Percentiles rank a stretch among this genome's conserved stretches.
phyloP scores from a whole-genome alignment of 768 basidiomycete genomes.

The Lepiota subincarnata region DNA sequence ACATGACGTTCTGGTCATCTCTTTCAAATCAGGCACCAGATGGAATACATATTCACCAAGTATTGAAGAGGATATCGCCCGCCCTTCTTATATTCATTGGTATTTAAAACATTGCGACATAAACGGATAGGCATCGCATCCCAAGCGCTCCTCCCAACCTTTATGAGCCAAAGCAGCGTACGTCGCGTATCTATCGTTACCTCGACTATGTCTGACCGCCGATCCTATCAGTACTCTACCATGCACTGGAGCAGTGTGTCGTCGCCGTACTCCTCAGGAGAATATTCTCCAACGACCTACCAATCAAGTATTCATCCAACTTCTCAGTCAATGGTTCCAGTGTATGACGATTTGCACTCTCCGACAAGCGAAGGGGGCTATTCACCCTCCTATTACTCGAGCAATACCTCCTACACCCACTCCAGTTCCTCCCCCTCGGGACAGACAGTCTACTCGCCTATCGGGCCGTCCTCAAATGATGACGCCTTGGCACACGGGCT shows the following conservation, averaged over 20 bases:
- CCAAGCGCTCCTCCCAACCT: slow-evolving; percentile 19
- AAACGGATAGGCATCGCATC: slow-evolving; percentile 22
- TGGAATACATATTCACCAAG: slow-evolving; percentile 7
- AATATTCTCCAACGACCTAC: slow-evolving; percentile 5
- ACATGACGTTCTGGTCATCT: slow-evolving; percentile 15
- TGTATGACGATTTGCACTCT: slow-evolving; percentile 4
- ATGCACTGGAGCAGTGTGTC: slow-evolving; percentile 30
- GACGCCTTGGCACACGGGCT: slow-evolving; percentile 3
- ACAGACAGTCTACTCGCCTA: slow-evolving; percentile 22
- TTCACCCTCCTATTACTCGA: slow-evolving; percentile 21
- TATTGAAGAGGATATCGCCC: not conserved
- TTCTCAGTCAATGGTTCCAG: slow-evolving; percentile 3
- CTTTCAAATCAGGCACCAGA: slow-evolving; percentile 19
- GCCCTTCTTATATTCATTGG: slow-evolving; percentile 5
- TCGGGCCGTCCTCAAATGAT: slow-evolving; percentile 5
- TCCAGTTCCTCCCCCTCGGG: slow-evolving; percentile 19
- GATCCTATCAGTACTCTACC: slow-evolving; percentile 30
- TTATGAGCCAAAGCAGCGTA: slow-evolving; percentile 19
- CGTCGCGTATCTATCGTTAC: slow-evolving; percentile 6
- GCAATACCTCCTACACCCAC: slow-evolving; percentile 17
- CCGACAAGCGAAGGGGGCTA: slow-evolving; percentile 13
- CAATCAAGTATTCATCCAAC: not conserved
- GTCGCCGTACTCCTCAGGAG: slow-evolving; percentile 1
- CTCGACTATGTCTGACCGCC: slow-evolving; percentile 26
- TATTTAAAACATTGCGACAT: slow-evolving; percentile 24